Evolutionary conservation across 805 yeast species (phyloP).

Genomic region (Hanseniaspora clermontiae): DNA sequence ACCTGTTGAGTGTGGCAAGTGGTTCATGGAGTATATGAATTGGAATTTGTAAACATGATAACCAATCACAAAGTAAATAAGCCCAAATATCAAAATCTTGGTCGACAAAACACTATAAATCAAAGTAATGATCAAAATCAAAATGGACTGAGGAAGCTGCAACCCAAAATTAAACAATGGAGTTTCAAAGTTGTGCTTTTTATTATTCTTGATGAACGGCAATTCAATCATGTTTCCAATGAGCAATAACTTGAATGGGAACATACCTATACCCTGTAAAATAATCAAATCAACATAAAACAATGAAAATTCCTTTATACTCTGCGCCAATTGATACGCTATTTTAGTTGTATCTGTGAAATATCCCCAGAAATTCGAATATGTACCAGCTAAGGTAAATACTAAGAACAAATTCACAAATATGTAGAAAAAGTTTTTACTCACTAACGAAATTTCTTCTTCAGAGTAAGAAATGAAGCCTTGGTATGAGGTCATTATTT

Average conservation of each 20-base stretch:
- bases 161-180: conserved; percentile 88
- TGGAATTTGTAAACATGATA: conserved; percentile 86
- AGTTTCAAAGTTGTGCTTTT: conserved; percentile 66
- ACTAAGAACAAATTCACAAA: conserved; percentile 88
- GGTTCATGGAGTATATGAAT: conserved; percentile 77
- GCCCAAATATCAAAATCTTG: conserved; percentile 71
- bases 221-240: conserved; percentile 66
- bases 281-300: conserved; percentile 83
- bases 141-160: conserved; percentile 79
- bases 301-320: conserved; percentile 63
- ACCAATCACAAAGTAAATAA: conserved; percentile 72
- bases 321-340: conserved; percentile 74
- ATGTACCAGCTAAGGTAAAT: conserved; percentile 88
- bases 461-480: conserved; percentile 88
- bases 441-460: conserved; percentile 77
- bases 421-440: conserved; percentile 86
- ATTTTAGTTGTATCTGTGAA: conserved; percentile 80
- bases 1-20: conserved; percentile 94
- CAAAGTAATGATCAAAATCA: conserved; percentile 71
- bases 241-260: conserved; percentile 75
- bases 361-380: conserved; percentile 65
- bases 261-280: conserved; percentile 75
- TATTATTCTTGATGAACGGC: conserved; percentile 49
- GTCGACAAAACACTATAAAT: conserved; percentile 84
- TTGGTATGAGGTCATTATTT: conserved; percentile 69